phyloP scores from a whole-genome alignment of 2,329 filamentous ascomycete species.

The Bipolaris bicolor region DNA sequence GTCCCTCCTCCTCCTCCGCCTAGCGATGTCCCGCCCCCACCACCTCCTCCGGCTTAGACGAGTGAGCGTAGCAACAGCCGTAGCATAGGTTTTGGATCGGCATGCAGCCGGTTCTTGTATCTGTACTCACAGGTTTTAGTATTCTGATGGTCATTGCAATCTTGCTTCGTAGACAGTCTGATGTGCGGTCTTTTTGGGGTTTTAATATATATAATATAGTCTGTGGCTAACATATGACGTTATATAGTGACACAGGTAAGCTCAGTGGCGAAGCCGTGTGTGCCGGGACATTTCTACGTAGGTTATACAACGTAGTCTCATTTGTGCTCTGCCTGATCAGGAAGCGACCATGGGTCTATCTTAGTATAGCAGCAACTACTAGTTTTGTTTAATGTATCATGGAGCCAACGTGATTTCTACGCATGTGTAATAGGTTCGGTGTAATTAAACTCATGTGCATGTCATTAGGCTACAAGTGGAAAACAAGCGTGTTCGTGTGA shows the following conservation, averaged over 20 bases:
- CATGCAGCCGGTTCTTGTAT: not conserved
- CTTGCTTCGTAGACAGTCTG: not conserved
- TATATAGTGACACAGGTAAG: slow-evolving; percentile 13
- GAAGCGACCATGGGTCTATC: not conserved
- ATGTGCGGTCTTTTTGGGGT: not conserved
- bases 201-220: slow-evolving; percentile 10
- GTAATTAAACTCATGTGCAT: not conserved
- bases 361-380: slow-evolving; percentile 1
- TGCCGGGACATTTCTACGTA: slow-evolving; percentile 4
- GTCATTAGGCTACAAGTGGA: not conserved
- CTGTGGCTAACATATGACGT: slow-evolving; percentile 7
- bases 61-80: not conserved
- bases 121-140: slow-evolving; percentile 2
- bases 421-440: too few relatives aligned
- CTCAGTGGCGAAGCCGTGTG: slow-evolving; percentile 3
- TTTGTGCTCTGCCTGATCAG: not conserved
- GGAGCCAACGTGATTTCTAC: not conserved
- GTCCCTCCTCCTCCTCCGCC: slow-evolving; percentile 60
- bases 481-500: not conserved
- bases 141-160: slow-evolving; percentile 4
- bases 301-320: not conserved
- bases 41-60: slow-evolving; percentile 36
- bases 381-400: not conserved
- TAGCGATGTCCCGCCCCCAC: slow-evolving; percentile 62
- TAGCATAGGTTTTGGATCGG: slow-evolving; percentile 4